Percentiles rank a stretch among this genome's conserved stretches.
phyloP scores from a whole-genome alignment of 495 filamentous ascomycete species.

The Penicillium flavigenum region DNA sequence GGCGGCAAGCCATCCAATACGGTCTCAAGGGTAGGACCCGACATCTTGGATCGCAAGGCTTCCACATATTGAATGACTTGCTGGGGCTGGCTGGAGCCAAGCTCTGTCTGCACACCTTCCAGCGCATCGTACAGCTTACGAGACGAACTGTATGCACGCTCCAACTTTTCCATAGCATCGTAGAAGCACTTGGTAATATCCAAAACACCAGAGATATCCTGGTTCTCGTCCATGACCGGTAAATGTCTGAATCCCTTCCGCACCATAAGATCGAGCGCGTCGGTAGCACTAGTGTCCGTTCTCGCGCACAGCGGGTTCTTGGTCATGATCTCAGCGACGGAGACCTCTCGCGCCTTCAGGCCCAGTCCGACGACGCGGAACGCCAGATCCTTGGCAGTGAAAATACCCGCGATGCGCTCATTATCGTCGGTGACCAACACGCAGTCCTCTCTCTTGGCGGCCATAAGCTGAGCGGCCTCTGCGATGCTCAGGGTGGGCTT shows the following conservation, averaged over 20 bases:
- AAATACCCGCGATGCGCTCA: constrained; percentile 96
- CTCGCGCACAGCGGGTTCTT: constrained; percentile 97
- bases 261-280: constrained; percentile 97
- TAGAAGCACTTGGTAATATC: constrained; percentile 99
- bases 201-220: constrained; percentile 96
- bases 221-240: constrained; percentile 99
- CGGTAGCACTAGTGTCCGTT: constrained; percentile 96
- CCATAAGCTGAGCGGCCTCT: constrained; percentile 98
- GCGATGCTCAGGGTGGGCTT: constrained; percentile 93
- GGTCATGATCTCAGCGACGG: constrained; percentile 98
- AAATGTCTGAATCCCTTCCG: constrained; percentile 96
- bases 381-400: constrained; percentile 97
- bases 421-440: constrained; percentile 99
- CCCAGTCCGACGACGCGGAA: constrained; percentile 94
- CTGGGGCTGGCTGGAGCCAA: constrained; percentile 93
- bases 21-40: constrained; percentile 91
- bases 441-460: constrained; percentile 96
- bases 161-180: constrained; percentile 99
- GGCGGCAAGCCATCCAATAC: constrained; percentile 90
- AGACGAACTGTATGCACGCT: constrained; percentile 94
- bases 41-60: constrained; percentile 93
- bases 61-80: constrained; percentile 99
- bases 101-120: constrained; percentile 97
- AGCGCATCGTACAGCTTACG: constrained; percentile 94
- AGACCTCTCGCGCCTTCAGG: constrained; percentile 85